Evolutionary conservation across 2,329 filamentous ascomycete species (phyloP).

Genomic region (Plenodomus biglobosus): DNA sequence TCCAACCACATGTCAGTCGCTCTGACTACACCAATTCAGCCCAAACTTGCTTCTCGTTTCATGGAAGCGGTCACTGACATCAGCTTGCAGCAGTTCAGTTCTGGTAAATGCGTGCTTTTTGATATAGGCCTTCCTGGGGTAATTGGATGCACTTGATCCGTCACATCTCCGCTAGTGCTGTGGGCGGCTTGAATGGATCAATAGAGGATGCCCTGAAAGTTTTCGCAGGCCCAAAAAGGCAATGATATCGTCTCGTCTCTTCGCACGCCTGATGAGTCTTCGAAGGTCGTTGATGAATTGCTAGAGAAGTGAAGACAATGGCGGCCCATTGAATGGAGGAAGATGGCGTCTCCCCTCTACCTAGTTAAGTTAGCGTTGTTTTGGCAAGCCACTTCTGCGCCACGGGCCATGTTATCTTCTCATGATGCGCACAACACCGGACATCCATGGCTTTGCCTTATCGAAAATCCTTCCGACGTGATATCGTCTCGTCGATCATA

Average conservation of each 20-base stretch:
- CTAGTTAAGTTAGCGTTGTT: no score
- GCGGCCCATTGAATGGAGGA: neutral
- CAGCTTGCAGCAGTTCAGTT: constrained; percentile 19
- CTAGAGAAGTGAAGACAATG: neutral
- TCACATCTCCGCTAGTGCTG: constrained; percentile 49
- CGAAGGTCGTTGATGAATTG: neutral
- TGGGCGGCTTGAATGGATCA: constrained; percentile 46
- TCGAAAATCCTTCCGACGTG: neutral
- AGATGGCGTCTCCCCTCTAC: neutral
- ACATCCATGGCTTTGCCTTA: neutral
- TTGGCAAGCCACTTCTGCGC: neutral
- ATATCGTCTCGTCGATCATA: neutral
- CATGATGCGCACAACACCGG: neutral
- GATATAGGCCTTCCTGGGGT: constrained; percentile 50
- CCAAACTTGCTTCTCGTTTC: constrained; percentile 11
- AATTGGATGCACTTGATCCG: constrained; percentile 55
- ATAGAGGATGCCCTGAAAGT: constrained; percentile 52
- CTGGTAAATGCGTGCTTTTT: constrained; percentile 45
- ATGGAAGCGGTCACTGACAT: constrained; percentile 17
- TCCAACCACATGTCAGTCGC: neutral
- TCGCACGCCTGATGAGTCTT: constrained; percentile 45
- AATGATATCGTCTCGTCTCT: constrained; percentile 48
- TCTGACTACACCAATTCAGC: constrained; percentile 4
- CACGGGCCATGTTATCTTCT: neutral
- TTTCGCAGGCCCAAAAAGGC: constrained; percentile 51